These are phyloP conservation scores for Ogataea zsoltii DNA, from an alignment of 805 yeast genomes.

Conservation along the genomic window DNA sequence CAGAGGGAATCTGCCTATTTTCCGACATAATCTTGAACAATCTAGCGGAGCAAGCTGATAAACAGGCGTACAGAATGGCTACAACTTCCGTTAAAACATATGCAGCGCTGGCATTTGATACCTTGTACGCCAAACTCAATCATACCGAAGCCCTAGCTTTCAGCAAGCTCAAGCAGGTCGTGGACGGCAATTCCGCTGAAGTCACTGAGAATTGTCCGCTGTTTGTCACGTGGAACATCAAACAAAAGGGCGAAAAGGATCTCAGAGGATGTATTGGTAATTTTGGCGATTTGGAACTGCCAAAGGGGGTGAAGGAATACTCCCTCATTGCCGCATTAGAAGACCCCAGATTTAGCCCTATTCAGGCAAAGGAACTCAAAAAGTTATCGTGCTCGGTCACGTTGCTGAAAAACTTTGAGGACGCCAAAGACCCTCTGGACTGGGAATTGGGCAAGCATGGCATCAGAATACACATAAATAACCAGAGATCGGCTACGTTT, in stretches of 20 bases:
- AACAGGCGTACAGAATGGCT: neutral
- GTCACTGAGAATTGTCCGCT: constrained; percentile 49
- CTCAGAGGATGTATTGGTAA: constrained; percentile 96
- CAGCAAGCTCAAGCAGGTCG: constrained; percentile 9
- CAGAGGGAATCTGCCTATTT: too few species aligned
- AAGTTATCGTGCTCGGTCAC: constrained; percentile 62
- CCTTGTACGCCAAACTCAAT: constrained; percentile 32
- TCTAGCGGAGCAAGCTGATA: neutral
- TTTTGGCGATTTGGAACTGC: constrained; percentile 56
- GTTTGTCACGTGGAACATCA: constrained; percentile 83
- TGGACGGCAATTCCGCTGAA: constrained; percentile 12
- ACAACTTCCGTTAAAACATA: constrained; percentile 31
- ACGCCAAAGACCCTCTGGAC: constrained; percentile 52
- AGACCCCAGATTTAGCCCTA: constrained; percentile 77
- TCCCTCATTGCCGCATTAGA: constrained; percentile 71
- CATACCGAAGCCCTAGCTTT: constrained; percentile 17
- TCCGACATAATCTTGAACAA: too few species aligned
- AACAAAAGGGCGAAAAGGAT: constrained; percentile 30
- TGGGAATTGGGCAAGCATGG: constrained; percentile 90
- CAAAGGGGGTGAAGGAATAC: constrained; percentile 60
- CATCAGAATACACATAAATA: constrained; percentile 56
- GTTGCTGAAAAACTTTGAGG: constrained; percentile 57
- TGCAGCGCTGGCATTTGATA: constrained; percentile 44
- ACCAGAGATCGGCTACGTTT: constrained; percentile 67
- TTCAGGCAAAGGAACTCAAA: constrained; percentile 54